phyloP scores from a whole-genome alignment of 1,284 basidiomycete genomes.

The Polyporus tsugae region DNA sequence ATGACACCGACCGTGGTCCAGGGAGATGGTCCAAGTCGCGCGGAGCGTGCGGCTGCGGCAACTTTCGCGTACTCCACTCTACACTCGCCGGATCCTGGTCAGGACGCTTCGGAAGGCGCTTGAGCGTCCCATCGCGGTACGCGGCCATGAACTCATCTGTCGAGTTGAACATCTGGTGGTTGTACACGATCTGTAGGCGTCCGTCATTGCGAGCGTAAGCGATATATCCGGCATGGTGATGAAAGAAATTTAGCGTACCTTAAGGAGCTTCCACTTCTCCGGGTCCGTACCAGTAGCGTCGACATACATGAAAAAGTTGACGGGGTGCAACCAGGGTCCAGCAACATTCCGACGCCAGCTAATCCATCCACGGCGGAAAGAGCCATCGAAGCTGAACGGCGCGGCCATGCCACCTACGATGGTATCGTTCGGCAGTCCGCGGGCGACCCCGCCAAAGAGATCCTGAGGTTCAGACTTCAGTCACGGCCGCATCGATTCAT shows the following conservation, averaged over 20 bases:
- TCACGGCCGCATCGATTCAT: conserved; percentile 55
- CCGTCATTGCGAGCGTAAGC: neutral
- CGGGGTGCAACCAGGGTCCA: conserved; percentile 60
- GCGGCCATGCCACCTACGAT: conserved; percentile 52
- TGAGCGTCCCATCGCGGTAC: conserved; percentile 61
- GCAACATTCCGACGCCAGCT: conserved; percentile 56
- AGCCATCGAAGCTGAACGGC: conserved; percentile 58
- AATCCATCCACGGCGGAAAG: conserved; percentile 63
- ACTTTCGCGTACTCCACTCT: conserved; percentile 59
- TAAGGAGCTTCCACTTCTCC: conserved; percentile 57
- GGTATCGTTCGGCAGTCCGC: conserved; percentile 53
- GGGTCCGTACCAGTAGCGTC: conserved; percentile 64
- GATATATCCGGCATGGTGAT: neutral
- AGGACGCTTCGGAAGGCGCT: conserved; percentile 47
- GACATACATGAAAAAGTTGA: conserved; percentile 65
- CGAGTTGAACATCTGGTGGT: conserved; percentile 61
- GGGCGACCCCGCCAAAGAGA: conserved; percentile 50
- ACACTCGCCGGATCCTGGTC: conserved; percentile 38
- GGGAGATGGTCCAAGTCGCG: conserved; percentile 69
- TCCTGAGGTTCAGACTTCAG: conserved; percentile 49
- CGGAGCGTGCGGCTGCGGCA: conserved; percentile 42
- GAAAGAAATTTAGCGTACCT: conserved; percentile 44
- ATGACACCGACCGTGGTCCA: conserved; percentile 66
- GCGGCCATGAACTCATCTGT: conserved; percentile 59
- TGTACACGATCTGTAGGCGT: conserved; percentile 58